A percentile compares a stretch with the other conserved stretches of the same genome.
Conservation (phyloP, 176 grass and related monocot species). For the Raddia distichophylla region DNA sequence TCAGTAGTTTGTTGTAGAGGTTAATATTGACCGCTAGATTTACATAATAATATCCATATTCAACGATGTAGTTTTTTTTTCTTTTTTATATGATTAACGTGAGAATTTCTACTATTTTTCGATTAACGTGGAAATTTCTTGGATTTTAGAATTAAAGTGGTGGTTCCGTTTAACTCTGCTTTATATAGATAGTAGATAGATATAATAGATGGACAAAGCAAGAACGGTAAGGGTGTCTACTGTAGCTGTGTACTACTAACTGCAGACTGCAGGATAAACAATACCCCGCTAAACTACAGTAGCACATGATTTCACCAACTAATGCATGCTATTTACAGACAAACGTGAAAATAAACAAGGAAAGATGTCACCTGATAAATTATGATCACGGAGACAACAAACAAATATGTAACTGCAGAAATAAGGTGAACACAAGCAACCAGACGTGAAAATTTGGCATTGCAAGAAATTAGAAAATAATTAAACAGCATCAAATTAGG, state of each 20-base stretch:
- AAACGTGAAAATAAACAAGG: constrained; percentile 34
- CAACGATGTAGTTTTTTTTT: too few relatives aligned
- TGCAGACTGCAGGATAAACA: constrained; percentile 41
- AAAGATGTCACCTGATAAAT: constrained; percentile 29
- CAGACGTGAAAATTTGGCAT: background rate
- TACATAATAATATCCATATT: too few relatives aligned
- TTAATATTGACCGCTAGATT: too few relatives aligned
- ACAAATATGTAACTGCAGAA: constrained; percentile 8
- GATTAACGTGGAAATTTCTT: too few relatives aligned
- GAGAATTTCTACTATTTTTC: too few relatives aligned
- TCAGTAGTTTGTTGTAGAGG: too few relatives aligned
- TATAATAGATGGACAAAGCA: constrained; percentile 40
- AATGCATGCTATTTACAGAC: constrained; percentile 28
- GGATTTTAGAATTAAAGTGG: too few relatives aligned
- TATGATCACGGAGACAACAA: constrained; percentile 16
- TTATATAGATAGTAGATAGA: too few relatives aligned
- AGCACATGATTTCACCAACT: constrained; percentile 33
- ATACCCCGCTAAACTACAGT: constrained; percentile 27
- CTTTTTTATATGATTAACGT: too few relatives aligned
- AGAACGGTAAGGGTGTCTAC: constrained; percentile 11
- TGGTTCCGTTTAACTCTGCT: too few relatives aligned
- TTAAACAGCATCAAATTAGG: background rate
- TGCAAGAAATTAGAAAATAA: constrained; percentile 22
- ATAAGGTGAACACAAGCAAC: constrained; percentile 21
- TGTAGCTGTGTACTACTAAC: constrained; percentile 19